Evolutionary conservation across 2,329 filamentous ascomycete species (phyloP), one percentile per base, ranked within the genome.

Genomic region (Ceratocystis cubensis): DNA sequence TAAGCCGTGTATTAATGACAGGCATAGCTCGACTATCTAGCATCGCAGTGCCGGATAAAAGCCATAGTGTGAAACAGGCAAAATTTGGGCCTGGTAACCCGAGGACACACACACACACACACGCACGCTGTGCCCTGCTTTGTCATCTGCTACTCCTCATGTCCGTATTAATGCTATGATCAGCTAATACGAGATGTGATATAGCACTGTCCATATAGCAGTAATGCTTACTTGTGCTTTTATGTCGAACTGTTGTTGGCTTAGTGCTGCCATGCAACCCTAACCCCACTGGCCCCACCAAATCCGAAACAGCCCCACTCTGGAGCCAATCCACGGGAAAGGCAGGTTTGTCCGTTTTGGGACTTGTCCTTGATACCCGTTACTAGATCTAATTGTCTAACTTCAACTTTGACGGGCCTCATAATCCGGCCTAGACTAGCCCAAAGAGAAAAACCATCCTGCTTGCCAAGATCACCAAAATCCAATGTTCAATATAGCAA

Each of bases 381-480:
- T n/a, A 30, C 22, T 3, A 59, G 53, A 37, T 59, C 53, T 33
- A 7, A 59, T 59, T 30, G 53, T 30, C 53, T 7, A 33, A 30
- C 53, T 30, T 33, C 13, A 17, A 33, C 25, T 8, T 30, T 59
- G 28, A 25, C 13, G 28, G 37, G 53, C 53, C 53, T 59, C 53
- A 59, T 33, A 33, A 30, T 59, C 17, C 5, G 8, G 13, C 6
- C 25, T 37, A 13, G 10, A 13, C 8, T 13, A 37, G 8, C 37
- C 48, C 3, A 3, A 25, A 8, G 15, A 53, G 48, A 15, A 53
- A 3, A 8, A 1, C 0, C 45, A 59, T 59, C 53, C 53, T 59
- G 15, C 22, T 59, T 33, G 53, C 53, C 53, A 59, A 59, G 53
- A 59, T 59, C 53, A 37, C 53, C 28, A 33, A 59, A 30, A 37